A percentile compares a stretch with the other conserved stretches of the same genome.
phyloP scores from a whole-genome alignment of 495 filamentous ascomycete genomes.

The Tuber magnatum region DNA sequence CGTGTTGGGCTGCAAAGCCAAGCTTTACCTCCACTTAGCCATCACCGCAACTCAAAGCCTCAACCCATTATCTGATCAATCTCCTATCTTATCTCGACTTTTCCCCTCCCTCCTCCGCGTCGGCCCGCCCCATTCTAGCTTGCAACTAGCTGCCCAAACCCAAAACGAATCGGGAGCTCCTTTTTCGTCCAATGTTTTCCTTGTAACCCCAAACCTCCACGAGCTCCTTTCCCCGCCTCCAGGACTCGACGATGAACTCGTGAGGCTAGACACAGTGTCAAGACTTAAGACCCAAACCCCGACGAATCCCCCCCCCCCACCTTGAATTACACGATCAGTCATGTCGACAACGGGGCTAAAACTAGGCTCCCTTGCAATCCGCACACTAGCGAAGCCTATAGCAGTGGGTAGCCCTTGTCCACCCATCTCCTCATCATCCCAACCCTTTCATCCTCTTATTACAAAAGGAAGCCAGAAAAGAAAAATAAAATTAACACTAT shows the following conservation, averaged over 20 bases:
- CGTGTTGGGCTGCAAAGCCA: not conserved
- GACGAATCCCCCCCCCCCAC: not conserved
- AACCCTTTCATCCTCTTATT: constrained; percentile 39
- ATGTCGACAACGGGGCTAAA: constrained; percentile 63
- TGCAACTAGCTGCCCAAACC: not conserved
- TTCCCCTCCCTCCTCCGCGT: not conserved
- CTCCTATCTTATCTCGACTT: not conserved
- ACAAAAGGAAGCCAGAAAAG: constrained; percentile 1
- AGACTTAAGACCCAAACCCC: not conserved
- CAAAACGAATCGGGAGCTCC: not conserved
- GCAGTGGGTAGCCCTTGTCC: constrained; percentile 48
- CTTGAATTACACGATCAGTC: not conserved
- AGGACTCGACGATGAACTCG: not conserved
- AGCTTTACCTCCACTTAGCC: not conserved
- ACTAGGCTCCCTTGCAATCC: constrained; percentile 59
- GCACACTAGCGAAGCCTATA: constrained; percentile 66
- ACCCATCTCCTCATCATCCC: constrained; percentile 44
- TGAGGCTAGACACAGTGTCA: not conserved
- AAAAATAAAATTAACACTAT: not conserved
- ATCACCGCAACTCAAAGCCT: not conserved
- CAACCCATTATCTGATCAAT: not conserved
- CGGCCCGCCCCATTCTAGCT: not conserved
- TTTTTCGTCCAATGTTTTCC: not conserved
- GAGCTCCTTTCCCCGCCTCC: not conserved
- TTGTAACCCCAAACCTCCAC: not conserved